Conservation (phyloP, 1,284 basidiomycete genomes). For the Trametes hirsuta region DNA sequence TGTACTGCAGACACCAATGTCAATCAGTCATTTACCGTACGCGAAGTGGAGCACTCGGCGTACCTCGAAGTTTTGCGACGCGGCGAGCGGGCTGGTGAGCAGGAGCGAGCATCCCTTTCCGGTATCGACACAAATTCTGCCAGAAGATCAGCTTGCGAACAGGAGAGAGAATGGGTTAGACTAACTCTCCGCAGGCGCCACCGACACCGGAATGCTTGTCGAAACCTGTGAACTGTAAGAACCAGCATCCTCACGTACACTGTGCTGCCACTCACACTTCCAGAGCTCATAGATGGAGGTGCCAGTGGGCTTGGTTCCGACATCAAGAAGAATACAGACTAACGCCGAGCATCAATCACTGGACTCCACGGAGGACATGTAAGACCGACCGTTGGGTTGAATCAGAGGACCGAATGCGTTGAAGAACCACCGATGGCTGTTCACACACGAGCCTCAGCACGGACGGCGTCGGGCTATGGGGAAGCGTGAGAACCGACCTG, state of each 20-base stretch:
- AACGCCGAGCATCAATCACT: not conserved
- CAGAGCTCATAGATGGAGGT: conserved; percentile 96
- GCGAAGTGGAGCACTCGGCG: not conserved
- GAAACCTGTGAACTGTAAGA: conserved; percentile 56
- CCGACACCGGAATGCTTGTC: conserved; percentile 90
- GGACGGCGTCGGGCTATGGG: not conserved
- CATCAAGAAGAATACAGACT: conserved; percentile 89
- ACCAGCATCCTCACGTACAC: not conserved
- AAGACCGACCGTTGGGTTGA: conserved; percentile 70
- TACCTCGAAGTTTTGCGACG: conserved; percentile 90
- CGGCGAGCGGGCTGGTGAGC: conserved; percentile 85
- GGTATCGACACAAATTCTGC: conserved; percentile 82
- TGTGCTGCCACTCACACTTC: conserved; percentile 65
- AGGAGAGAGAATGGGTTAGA: conserved; percentile 13
- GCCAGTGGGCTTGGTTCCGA: conserved; percentile 92
- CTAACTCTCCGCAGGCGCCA: conserved; percentile 93
- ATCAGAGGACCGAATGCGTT: conserved; percentile 92
- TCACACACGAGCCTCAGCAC: not conserved
- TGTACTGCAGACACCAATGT: conserved; percentile 53
- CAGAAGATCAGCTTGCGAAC: not conserved
- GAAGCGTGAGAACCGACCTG: conserved; percentile 23
- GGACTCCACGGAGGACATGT: not conserved
- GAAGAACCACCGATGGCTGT: conserved; percentile 94
- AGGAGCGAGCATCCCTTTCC: conserved; percentile 81
- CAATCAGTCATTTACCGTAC: not conserved